These are phyloP conservation scores for Gilbertella persicaria DNA, from an alignment of 371 early-diverging fungal species.

Conservation along the genomic window DNA sequence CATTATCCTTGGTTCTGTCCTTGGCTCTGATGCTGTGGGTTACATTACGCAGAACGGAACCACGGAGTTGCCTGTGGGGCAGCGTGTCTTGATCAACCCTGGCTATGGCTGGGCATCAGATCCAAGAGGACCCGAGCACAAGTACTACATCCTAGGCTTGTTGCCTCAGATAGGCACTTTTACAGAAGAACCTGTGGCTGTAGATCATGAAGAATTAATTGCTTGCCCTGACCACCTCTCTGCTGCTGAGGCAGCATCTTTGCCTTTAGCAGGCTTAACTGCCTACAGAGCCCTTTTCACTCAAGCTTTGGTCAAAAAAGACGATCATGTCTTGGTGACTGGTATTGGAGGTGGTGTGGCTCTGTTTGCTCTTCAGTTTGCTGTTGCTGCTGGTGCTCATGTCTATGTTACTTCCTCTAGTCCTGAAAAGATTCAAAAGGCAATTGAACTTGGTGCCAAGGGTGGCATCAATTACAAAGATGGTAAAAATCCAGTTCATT, in stretches of 20 bases:
- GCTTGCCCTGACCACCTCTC: conserved; percentile 61
- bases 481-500: conserved; percentile 30
- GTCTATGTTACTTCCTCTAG: conserved; percentile 75
- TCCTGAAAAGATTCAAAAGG: conserved; percentile 61
- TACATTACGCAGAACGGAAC: conserved; percentile 25
- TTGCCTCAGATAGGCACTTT: conserved; percentile 57
- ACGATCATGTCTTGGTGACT: conserved; percentile 65
- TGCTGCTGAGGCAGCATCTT: conserved; percentile 62
- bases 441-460: conserved; percentile 65
- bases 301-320: conserved; percentile 54
- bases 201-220: conserved; percentile 48
- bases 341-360: conserved; percentile 82
- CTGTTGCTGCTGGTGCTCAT: conserved; percentile 68
- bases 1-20: conserved; percentile 45
- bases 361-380: conserved; percentile 65
- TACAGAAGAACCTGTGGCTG: conserved; percentile 50
- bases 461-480: conserved; percentile 74
- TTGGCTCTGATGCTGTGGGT: conserved; percentile 66
- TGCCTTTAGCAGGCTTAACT: conserved; percentile 72
- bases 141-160: conserved; percentile 60
- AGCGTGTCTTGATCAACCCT: conserved; percentile 56
- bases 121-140: conserved; percentile 59
- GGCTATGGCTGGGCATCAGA: conserved; percentile 52
- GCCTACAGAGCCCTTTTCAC: conserved; percentile 64
- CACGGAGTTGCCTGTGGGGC: conserved; percentile 15